Conservation (phyloP, 208 protist species). For the Leishmania amazonensis region DNA sequence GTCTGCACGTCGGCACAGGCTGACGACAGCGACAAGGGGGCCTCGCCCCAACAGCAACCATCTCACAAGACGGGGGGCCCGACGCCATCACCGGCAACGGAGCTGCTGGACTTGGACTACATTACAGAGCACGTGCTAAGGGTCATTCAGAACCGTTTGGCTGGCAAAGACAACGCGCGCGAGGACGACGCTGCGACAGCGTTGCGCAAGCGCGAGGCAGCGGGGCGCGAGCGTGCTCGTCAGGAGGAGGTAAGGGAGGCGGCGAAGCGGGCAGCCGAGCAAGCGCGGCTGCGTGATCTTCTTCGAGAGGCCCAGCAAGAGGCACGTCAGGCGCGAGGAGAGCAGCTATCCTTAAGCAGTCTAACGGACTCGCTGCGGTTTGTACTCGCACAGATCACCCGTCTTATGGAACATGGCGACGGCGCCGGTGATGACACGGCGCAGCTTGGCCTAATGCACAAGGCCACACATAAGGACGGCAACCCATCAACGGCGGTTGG, state of each 20-base stretch:
- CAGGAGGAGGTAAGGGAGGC: background rate
- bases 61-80: background rate
- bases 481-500: background rate
- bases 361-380: conserved; percentile 12
- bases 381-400: conserved; percentile 7
- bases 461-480: background rate
- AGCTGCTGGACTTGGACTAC: conserved; percentile 11
- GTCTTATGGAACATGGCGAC: background rate
- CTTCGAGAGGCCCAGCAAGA: conserved; percentile 13
- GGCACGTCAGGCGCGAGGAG: background rate
- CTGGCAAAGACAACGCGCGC: background rate
- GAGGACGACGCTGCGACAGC: background rate
- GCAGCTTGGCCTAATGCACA: background rate
- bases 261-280: background rate
- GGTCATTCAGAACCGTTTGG: conserved; percentile 13
- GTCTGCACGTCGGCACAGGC: conserved; percentile 2
- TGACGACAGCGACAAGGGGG: background rate
- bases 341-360: conserved; percentile 4
- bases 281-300: conserved; percentile 6
- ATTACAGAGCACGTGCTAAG: conserved; percentile 27
- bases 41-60: background rate
- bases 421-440: background rate
- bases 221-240: background rate
- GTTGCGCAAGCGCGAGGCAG: background rate
- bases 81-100: background rate